phyloP scores from a whole-genome alignment of 192 early-diverging fungal species.

The Entomortierella parvispora region DNA sequence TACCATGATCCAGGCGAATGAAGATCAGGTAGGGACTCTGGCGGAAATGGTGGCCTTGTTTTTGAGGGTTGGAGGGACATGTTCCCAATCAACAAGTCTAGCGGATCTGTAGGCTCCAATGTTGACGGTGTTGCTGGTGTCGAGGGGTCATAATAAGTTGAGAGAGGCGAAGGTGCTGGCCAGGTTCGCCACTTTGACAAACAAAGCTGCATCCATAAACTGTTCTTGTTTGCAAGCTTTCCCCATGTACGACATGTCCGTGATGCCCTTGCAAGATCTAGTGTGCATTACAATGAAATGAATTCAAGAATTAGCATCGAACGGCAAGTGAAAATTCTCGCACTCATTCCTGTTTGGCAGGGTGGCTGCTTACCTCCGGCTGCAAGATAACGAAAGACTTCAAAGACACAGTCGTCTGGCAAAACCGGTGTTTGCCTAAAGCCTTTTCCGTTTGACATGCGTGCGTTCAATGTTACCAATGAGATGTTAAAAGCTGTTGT shows the following conservation, averaged over 20 bases:
- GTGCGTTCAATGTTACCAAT: too few relatives aligned
- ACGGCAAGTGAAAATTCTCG: too few relatives aligned
- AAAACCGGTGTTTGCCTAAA: conserved; percentile 1
- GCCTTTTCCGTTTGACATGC: conserved; percentile 14
- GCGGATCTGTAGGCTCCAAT: not conserved
- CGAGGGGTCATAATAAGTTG: conserved; percentile 20
- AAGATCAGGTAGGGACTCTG: conserved; percentile 17
- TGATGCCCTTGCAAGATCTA: conserved; percentile 33
- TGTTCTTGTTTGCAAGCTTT: conserved; percentile 28
- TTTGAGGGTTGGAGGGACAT: too few relatives aligned
- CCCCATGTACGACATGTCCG: conserved; percentile 29
- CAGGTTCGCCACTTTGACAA: conserved; percentile 40
- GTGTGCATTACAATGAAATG: not conserved
- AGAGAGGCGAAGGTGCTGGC: conserved; percentile 24
- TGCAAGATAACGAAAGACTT: conserved; percentile 30
- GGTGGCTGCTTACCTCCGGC: conserved; percentile 29
- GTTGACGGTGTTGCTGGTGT: not conserved
- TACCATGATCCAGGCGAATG: conserved; percentile 31
- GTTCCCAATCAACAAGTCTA: not conserved
- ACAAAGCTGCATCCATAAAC: conserved; percentile 37
- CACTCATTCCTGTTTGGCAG: not conserved
- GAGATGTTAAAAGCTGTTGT: too few relatives aligned
- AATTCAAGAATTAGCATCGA: too few relatives aligned
- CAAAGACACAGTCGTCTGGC: conserved; percentile 45
- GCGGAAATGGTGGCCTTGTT: not conserved